These are phyloP conservation scores for Lactarius sanguifluus DNA, from an alignment of 768 basidiomycete genomes.

Conservation along the genomic window DNA sequence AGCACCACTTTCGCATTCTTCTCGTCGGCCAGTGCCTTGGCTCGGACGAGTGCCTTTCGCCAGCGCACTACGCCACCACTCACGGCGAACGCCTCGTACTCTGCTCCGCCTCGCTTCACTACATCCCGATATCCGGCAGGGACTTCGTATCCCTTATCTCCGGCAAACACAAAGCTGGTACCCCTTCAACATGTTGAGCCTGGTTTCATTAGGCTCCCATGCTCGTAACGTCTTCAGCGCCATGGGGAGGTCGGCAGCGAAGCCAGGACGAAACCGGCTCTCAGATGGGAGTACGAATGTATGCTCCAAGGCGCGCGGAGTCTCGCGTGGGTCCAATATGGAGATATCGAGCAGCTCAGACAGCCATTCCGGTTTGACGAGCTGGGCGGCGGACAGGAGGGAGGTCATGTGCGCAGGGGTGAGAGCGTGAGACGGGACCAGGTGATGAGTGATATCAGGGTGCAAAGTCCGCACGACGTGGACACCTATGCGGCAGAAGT, in stretches of 20 bases:
- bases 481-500: conserved; percentile 46
- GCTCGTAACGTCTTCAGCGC: conserved; percentile 51
- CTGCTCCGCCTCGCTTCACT: conserved; percentile 55
- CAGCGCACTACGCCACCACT: conserved; percentile 49
- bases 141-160: conserved; percentile 52
- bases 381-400: conserved; percentile 53
- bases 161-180: conserved; percentile 61
- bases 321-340: conserved; percentile 37
- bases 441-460: conserved; percentile 61
- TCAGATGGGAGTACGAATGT: conserved; percentile 50
- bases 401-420: conserved; percentile 54
- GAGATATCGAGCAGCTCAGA: conserved; percentile 57
- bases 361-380: conserved; percentile 72
- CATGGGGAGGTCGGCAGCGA: conserved; percentile 49
- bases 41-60: conserved; percentile 52
- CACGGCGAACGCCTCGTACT: conserved; percentile 62
- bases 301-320: conserved; percentile 47
- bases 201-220: conserved; percentile 70
- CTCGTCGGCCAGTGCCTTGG: conserved; percentile 44
- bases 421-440: conserved; percentile 52
- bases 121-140: conserved; percentile 53
- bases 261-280: conserved; percentile 58
- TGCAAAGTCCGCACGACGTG: conserved; percentile 48
- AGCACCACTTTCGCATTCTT: conserved; percentile 41
- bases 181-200: conserved; percentile 51